These are phyloP conservation scores for Leccinum boreale DNA, from an alignment of 768 basidiomycete species.

Conservation along the genomic window DNA sequence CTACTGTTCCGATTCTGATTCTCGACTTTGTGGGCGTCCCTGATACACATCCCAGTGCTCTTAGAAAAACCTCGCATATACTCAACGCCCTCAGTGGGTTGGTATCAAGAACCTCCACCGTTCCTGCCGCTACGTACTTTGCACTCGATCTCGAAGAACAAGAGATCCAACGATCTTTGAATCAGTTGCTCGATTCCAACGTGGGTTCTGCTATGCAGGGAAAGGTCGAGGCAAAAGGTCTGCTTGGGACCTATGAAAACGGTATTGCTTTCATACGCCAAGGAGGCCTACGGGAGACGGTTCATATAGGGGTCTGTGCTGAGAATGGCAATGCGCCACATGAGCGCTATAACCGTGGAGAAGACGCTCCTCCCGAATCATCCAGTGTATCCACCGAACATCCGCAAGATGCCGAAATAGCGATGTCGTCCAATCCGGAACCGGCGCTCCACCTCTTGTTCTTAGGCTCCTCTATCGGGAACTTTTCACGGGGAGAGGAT, in stretches of 20 bases:
- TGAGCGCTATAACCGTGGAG: constrained; percentile 12
- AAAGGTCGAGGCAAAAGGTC: constrained; percentile 76
- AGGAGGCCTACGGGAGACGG: constrained; percentile 21
- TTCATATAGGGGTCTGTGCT: constrained; percentile 3
- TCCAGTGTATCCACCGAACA: constrained; percentile 24
- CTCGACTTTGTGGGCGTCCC: background rate
- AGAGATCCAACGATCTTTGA: constrained; percentile 80
- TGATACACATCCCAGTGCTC: constrained; percentile 47
- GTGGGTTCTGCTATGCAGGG: constrained; percentile 60
- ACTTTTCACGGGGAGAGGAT: constrained; percentile 73
- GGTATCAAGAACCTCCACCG: constrained; percentile 34
- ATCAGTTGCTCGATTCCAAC: constrained; percentile 58
- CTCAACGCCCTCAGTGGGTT: constrained; percentile 65
- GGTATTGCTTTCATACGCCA: constrained; percentile 77
- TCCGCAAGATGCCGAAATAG: background rate
- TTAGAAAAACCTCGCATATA: constrained; percentile 87
- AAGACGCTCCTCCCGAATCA: constrained; percentile 40
- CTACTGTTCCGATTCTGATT: background rate
- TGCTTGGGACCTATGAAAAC: constrained; percentile 90
- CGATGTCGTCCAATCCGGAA: constrained; percentile 46
- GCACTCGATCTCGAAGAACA: constrained; percentile 90
- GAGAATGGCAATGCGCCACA: background rate
- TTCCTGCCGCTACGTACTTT: constrained; percentile 72
- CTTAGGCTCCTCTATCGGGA: constrained; percentile 89
- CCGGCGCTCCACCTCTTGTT: constrained; percentile 81